phyloP scores from a whole-genome alignment of 1,139 yeast genomes.

The Hansenula sp. region DNA sequence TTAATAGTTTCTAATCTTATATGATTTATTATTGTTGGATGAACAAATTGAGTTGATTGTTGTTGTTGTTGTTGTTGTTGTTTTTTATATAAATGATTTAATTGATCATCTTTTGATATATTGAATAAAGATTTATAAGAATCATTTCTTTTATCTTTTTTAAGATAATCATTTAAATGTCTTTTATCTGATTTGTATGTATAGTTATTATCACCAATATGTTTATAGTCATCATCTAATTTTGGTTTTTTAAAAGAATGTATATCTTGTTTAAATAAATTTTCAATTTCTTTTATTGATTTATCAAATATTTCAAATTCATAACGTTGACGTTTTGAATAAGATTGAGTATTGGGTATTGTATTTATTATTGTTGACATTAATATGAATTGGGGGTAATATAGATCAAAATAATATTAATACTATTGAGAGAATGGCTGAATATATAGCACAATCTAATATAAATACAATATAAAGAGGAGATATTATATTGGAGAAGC shows the following conservation, averaged over 20 bases:
- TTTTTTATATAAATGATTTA: conserved; percentile 4
- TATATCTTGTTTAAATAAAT: conserved; percentile 21
- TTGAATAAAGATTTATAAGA: neutral
- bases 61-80: conserved; percentile 7
- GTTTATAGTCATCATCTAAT: neutral
- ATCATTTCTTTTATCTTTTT: neutral
- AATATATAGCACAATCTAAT: too few species aligned
- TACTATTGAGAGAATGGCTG: too few species aligned
- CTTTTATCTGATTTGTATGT: neutral
- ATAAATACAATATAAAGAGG: too few species aligned
- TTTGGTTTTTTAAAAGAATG: neutral
- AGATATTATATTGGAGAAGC: conserved; percentile 1
- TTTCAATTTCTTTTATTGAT: conserved; percentile 29
- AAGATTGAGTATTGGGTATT: neutral
- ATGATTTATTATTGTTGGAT: neutral
- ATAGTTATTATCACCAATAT: neutral
- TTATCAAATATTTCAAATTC: conserved; percentile 31
- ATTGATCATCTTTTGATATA: too few species aligned
- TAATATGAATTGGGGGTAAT: neutral
- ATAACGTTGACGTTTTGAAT: conserved; percentile 23
- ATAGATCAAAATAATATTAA: neutral
- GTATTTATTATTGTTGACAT: neutral
- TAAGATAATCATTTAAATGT: neutral
- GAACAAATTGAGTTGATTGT: neutral
- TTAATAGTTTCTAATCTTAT: neutral